phyloP scores from a whole-genome alignment of 164 flowering plant species.

The Tetracentron sinense region DNA sequence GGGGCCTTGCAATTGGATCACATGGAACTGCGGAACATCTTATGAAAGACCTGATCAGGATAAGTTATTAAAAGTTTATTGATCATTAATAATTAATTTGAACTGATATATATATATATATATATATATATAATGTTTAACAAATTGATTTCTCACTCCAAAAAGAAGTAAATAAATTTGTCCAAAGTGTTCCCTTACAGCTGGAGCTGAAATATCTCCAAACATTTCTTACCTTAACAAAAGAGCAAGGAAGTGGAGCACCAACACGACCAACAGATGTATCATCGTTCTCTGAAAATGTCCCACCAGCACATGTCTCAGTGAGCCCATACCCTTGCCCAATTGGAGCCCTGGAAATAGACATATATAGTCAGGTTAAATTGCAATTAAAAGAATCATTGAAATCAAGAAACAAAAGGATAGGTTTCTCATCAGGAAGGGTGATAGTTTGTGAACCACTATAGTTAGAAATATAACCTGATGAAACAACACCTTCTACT shows the following conservation, averaged over 20 bases:
- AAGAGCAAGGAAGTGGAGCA: conserved; percentile 91
- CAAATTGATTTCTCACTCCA: background rate
- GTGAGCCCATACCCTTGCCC: conserved; percentile 99
- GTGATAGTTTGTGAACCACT: no score
- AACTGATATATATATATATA: no score
- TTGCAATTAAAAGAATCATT: background rate
- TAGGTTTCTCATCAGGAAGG: no score
- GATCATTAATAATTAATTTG: no score
- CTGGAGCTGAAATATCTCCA: background rate
- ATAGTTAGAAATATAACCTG: no score
- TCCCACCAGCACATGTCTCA: conserved; percentile 95
- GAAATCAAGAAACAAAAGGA: background rate
- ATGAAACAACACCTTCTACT: no score
- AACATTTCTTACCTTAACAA: conserved; percentile 56
- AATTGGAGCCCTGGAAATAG: conserved; percentile 71
- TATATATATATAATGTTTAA: no score
- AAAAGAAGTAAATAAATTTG: background rate
- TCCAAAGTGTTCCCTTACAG: background rate
- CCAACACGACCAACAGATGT: conserved; percentile 97
- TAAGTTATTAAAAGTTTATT: background rate
- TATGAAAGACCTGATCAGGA: background rate
- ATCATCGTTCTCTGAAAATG: conserved; percentile 88
- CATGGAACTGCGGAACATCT: background rate
- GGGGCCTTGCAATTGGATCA: background rate
- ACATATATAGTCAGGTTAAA: background rate